phyloP scores from a whole-genome alignment of 495 filamentous ascomycete species.

The Neurospora sp. region DNA sequence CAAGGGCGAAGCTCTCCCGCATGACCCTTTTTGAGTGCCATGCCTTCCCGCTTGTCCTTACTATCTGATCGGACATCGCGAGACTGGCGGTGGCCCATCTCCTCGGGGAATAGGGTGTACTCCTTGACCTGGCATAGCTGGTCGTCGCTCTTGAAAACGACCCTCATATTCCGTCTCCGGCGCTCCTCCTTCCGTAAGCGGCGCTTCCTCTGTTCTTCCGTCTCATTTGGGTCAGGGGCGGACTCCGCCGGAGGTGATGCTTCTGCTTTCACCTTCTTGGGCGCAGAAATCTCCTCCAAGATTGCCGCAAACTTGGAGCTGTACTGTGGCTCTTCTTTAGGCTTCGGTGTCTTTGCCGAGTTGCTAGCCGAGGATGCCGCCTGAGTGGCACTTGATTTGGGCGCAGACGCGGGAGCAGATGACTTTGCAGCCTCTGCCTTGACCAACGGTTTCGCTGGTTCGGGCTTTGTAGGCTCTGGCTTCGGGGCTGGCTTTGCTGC shows the following conservation, averaged over 20 bases:
- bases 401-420: not conserved
- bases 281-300: constrained; percentile 57
- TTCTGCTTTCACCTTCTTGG: constrained; percentile 36
- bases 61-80: constrained; percentile 58
- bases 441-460: not conserved
- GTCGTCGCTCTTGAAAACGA: constrained; percentile 59
- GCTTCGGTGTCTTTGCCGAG: constrained; percentile 9
- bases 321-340: constrained; percentile 21
- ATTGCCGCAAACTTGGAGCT: constrained; percentile 29
- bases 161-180: constrained; percentile 54
- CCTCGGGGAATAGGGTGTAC: constrained; percentile 72
- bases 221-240: constrained; percentile 50
- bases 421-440: constrained; percentile 9
- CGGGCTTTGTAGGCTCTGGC: constrained; percentile 14
- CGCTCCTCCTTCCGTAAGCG: constrained; percentile 72
- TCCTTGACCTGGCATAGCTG: constrained; percentile 60
- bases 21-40: constrained; percentile 59
- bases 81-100: constrained; percentile 61
- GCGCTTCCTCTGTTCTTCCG: constrained; percentile 60
- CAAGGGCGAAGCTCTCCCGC: constrained; percentile 45
- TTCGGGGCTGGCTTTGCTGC: constrained; percentile 22
- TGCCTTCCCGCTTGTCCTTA: constrained; percentile 49
- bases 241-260: constrained; percentile 38
- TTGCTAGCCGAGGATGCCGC: constrained; percentile 1
- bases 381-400: not conserved